phyloP scores from a whole-genome alignment of 306 rosid species.

The Cucumis hystrix region DNA sequence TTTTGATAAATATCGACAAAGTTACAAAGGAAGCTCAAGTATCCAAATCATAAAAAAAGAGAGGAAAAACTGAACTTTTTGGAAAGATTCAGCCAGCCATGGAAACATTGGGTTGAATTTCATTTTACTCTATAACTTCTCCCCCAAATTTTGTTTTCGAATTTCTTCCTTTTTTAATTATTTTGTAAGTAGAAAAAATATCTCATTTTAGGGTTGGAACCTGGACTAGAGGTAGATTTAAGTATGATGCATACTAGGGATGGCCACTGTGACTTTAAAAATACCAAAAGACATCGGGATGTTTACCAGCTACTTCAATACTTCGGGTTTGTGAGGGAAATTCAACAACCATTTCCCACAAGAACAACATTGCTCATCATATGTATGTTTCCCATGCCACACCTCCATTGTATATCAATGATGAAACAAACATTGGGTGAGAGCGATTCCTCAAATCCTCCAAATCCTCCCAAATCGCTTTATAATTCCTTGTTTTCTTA shows the following conservation, averaged over 20 bases:
- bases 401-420: not conserved
- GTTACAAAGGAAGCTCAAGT: not conserved
- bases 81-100: not conserved
- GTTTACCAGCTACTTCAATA: not conserved
- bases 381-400: not conserved
- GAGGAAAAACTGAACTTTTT: not conserved
- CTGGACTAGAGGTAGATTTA: not conserved
- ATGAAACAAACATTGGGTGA: not conserved
- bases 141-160: not conserved
- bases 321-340: not conserved
- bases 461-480: not conserved
- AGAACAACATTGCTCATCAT: not conserved
- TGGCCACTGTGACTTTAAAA: not conserved
- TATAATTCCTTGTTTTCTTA: not conserved
- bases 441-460: not conserved
- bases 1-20: not conserved
- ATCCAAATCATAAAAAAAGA: not conserved
- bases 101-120: not conserved
- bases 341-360: not conserved
- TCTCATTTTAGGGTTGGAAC: not conserved
- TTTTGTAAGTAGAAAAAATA: not conserved
- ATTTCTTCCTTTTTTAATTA: not conserved
- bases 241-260: not conserved
- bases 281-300: not conserved
- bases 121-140: not conserved